Evolutionary conservation across 371 early-diverging fungal species (phyloP).

Genomic region (Syncephalastrum monosporum): DNA sequence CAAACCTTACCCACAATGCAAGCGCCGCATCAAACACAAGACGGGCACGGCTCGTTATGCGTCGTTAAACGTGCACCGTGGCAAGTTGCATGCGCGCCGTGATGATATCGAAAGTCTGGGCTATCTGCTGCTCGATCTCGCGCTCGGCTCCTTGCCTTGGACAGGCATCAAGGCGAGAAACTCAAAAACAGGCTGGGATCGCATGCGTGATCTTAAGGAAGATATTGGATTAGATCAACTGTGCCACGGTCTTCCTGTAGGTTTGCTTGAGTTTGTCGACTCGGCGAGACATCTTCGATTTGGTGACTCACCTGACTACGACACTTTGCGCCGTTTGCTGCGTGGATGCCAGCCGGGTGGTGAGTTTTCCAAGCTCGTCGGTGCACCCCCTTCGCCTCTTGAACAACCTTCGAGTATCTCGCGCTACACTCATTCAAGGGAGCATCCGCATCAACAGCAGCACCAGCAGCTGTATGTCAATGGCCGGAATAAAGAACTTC

Average conservation of each 20-base stretch:
- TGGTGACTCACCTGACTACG: conserved; percentile 92
- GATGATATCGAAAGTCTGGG: conserved; percentile 65
- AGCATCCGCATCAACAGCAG: neutral
- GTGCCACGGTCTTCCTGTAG: conserved; percentile 56
- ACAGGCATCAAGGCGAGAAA: conserved; percentile 60
- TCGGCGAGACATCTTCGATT: conserved; percentile 84
- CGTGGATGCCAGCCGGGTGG: conserved; percentile 36
- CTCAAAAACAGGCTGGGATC: conserved; percentile 60
- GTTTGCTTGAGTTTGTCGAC: conserved; percentile 58
- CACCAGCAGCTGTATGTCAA: conserved; percentile 1
- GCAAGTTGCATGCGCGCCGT: conserved; percentile 54
- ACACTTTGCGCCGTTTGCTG: conserved; percentile 45
- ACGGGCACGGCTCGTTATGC: conserved; percentile 71
- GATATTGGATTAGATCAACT: conserved; percentile 52
- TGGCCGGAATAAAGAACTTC: too few relatives aligned
- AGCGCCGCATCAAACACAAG: conserved; percentile 43
- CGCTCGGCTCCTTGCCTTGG: conserved; percentile 62
- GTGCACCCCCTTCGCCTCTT: conserved; percentile 9
- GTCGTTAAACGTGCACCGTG: conserved; percentile 58
- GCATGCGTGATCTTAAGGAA: conserved; percentile 57
- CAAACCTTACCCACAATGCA: conserved; percentile 46
- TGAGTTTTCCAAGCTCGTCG: conserved; percentile 11
- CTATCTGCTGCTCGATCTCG: conserved; percentile 58
- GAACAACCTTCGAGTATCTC: neutral
- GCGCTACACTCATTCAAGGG: neutral